A percentile compares a stretch with the other conserved stretches of the same genome.
These are phyloP conservation scores for Spergularia bocconei DNA, from an alignment of 148 eudicot genomes.

Conservation along the genomic window DNA sequence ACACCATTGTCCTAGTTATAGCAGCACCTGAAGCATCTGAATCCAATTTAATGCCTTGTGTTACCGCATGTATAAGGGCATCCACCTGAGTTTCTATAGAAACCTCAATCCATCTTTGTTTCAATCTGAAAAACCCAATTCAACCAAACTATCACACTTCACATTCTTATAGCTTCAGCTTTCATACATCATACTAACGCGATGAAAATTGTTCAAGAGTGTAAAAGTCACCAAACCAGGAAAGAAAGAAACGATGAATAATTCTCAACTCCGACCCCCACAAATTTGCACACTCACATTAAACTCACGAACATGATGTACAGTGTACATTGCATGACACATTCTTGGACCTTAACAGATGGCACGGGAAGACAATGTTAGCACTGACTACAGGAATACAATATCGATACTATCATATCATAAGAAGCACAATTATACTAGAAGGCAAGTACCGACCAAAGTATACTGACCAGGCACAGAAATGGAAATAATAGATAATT, in stretches of 20 bases:
- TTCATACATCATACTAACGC: background rate
- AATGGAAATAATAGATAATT: background rate
- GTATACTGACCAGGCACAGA: background rate
- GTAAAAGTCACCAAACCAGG: background rate
- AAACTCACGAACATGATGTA: background rate
- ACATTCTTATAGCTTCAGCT: background rate
- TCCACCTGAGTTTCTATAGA: slow-evolving; percentile 79
- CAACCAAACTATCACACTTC: background rate
- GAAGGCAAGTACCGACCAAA: background rate
- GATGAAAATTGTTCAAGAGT: background rate
- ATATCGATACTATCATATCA: background rate
- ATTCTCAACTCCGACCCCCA: background rate
- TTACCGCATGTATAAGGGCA: slow-evolving; percentile 71
- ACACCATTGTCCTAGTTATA: slow-evolving; percentile 72
- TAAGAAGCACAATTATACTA: background rate
- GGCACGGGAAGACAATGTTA: background rate
- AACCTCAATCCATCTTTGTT: slow-evolving; percentile 86
- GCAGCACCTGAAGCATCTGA: slow-evolving; percentile 27
- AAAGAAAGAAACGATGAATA: background rate
- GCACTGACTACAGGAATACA: background rate
- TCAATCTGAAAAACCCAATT: slow-evolving; percentile 47
- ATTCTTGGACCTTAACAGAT: background rate
- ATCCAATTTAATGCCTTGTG: slow-evolving; percentile 32
- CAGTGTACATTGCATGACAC: background rate
- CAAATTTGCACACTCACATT: background rate